These are phyloP conservation scores for Monosporozyma servazzii DNA, from an alignment of 805 yeast species.

Conservation along the genomic window DNA sequence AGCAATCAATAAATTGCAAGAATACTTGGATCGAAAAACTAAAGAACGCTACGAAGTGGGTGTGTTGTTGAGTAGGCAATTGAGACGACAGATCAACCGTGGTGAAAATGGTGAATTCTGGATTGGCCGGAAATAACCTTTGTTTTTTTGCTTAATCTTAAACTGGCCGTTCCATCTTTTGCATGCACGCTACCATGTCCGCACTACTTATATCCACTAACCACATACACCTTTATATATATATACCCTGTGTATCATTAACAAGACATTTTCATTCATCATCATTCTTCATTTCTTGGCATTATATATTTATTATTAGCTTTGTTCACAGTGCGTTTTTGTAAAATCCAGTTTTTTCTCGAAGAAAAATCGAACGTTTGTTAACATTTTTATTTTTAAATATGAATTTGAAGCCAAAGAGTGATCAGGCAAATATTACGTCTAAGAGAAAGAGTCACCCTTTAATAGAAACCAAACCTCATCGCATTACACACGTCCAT, in stretches of 20 bases:
- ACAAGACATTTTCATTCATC: background rate
- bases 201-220: background rate
- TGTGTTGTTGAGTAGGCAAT: slow-evolving; percentile 32
- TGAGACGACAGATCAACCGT: slow-evolving; percentile 34
- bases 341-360: background rate
- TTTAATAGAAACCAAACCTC: background rate
- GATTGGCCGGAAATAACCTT: slow-evolving; percentile 21
- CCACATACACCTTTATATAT: background rate
- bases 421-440: background rate
- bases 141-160: background rate
- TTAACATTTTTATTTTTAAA: background rate
- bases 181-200: background rate
- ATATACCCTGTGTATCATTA: background rate
- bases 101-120: slow-evolving; percentile 34
- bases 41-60: slow-evolving; percentile 38
- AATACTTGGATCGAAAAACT: slow-evolving; percentile 33
- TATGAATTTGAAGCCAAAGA: background rate
- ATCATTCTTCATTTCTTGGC: background rate
- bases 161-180: background rate
- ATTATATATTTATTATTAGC: background rate
- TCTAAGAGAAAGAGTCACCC: background rate
- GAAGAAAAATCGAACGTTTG: background rate
- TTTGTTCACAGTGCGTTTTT: background rate
- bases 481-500: background rate
- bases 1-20: slow-evolving; percentile 33